Evolutionary conservation across 306 rosid genomes (phyloP), one percentile per base, ranked within the genome.

Genomic region (Heteromeles arbutifolia): DNA sequence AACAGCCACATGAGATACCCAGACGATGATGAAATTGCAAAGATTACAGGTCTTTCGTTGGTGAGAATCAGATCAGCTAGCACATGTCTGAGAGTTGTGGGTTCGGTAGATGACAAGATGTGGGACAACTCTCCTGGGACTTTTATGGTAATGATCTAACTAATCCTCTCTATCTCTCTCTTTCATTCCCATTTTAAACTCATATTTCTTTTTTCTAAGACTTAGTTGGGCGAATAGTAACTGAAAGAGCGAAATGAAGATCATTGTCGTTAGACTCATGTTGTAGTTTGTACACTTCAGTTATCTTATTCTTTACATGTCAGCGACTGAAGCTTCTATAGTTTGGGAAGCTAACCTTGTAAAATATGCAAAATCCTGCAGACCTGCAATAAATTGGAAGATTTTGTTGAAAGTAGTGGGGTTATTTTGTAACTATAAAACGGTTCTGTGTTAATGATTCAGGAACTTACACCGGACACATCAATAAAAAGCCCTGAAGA

Each of bases 21-120:
- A 8, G 86, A 90, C 52, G 96, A 95, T 70, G 80, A 48, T 57
- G 93, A 90, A 71, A 86, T 95, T 72, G 89, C 97, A 72, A 92
- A 77, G 82, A 80, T 84, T 75, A 92, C 96, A 7, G 97, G 96
- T 57, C 95, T 95, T 81, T 88, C 98, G 65, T 76, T 95, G 79
- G 89, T 84, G 62, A 95, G 82, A 86, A 87, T 95, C 82, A 89
- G 91, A 83, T 81, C 86, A 61, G 98, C 96, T 58, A 78, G 86
- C 86, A 83, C 74, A 74, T 92, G 97, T 81, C 68, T 86, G 63
- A 90, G 92, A 90, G 85, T 88, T 43, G 93, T 92, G 66, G 91
- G 93, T 74, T 95, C 97, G 28, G 67, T 85, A 77, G 84, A 88
- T 90, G 96, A 88, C 78, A 91, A 89, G 85, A 81, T 84, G 59